Percentiles rank a stretch among this genome's conserved stretches.
Evolutionary conservation across 2,329 filamentous ascomycete species (phyloP).

Genomic region (Colletotrichum orbiculare): DNA sequence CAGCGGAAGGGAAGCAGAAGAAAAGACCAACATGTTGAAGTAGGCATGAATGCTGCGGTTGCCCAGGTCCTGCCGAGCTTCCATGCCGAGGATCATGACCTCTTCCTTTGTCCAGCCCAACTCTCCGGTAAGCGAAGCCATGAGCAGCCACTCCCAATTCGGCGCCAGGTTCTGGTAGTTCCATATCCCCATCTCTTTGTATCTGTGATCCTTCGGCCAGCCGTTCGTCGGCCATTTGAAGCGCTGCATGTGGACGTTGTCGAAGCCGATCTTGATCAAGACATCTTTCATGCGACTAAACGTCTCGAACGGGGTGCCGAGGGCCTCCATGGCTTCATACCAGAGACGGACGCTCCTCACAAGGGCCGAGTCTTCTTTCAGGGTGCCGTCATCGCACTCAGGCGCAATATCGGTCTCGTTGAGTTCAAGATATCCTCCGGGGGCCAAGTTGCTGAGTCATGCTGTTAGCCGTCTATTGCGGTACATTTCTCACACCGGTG

Average conservation of each 20-base stretch:
- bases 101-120: conserved; percentile 44
- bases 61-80: conserved; percentile 44
- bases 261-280: conserved; percentile 45
- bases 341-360: conserved; percentile 40
- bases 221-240: conserved; percentile 45
- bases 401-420: conserved; percentile 53
- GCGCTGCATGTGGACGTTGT: conserved; percentile 42
- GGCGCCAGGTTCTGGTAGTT: conserved; percentile 37
- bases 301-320: conserved; percentile 40
- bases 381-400: conserved; percentile 51
- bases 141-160: conserved; percentile 40
- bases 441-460: conserved; percentile 57
- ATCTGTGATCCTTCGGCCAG: conserved; percentile 44
- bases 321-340: conserved; percentile 30
- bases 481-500: too few relatives aligned
- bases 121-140: conserved; percentile 44
- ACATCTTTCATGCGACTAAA: conserved; percentile 38
- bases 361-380: conserved; percentile 32
- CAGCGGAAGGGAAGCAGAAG: background rate
- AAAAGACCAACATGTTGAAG: conserved; percentile 38
- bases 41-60: conserved; percentile 42
- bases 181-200: conserved; percentile 38
- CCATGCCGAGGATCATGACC: conserved; percentile 42
- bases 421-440: conserved; percentile 59
- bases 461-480: conserved; percentile 42